Conservation (phyloP, 768 basidiomycete species). For the Tricholoma hemisulphureum region DNA sequence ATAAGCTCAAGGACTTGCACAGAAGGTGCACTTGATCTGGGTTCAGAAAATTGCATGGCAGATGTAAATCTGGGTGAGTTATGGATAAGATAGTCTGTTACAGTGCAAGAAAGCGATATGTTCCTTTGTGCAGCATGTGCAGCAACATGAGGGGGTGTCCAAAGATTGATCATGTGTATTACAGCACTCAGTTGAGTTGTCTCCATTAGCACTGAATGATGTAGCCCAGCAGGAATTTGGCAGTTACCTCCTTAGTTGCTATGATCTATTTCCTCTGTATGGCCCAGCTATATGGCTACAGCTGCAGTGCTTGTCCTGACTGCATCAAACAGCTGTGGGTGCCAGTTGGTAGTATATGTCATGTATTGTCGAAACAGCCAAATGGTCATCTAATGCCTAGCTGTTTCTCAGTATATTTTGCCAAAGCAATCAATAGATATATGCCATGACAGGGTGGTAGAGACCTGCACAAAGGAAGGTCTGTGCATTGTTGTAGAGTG, state of each 20-base stretch:
- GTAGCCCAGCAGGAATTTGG: constrained; percentile 7
- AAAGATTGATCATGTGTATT: constrained; percentile 13
- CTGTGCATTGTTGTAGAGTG: neutral
- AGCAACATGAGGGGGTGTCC: neutral
- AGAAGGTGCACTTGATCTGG: too few relatives aligned
- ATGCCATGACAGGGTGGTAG: neutral
- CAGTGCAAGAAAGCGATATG: too few relatives aligned
- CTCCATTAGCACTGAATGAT: constrained; percentile 6
- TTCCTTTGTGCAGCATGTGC: neutral
- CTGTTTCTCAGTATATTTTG: neutral
- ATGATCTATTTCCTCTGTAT: constrained; percentile 4
- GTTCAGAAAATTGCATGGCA: too few relatives aligned
- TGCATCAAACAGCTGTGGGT: too few relatives aligned
- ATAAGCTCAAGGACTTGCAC: too few relatives aligned
- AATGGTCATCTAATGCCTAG: neutral
- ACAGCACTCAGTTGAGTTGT: constrained; percentile 10
- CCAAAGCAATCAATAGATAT: neutral
- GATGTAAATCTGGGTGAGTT: too few relatives aligned
- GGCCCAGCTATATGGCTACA: constrained; percentile 9
- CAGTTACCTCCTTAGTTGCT: constrained; percentile 15
- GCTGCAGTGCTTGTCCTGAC: neutral
- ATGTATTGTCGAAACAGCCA: neutral
- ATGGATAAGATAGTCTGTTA: too few relatives aligned
- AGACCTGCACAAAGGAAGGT: constrained; percentile 3
- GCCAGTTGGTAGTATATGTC: constrained; percentile 1